Conservation (phyloP, 2,329 filamentous ascomycete species). For the Lasiodiplodia sp. region DNA sequence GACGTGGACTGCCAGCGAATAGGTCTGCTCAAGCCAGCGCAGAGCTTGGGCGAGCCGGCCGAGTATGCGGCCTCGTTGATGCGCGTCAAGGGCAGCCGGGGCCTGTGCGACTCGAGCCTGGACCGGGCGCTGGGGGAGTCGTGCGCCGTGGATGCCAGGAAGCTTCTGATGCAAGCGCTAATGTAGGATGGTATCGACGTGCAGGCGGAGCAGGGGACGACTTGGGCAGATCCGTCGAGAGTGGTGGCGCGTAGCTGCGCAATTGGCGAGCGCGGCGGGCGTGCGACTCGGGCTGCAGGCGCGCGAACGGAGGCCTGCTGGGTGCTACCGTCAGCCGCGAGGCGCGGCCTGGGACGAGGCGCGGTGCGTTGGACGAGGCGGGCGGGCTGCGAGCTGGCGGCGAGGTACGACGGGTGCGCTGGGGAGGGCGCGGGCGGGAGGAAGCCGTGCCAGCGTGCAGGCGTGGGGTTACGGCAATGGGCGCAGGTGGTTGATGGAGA, state of each 20-base stretch:
- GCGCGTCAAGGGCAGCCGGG: slow-evolving; percentile 31
- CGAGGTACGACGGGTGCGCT: slow-evolving; percentile 21
- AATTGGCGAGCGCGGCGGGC: slow-evolving; percentile 29
- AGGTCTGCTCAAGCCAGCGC: slow-evolving; percentile 31
- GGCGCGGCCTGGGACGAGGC: slow-evolving; percentile 24
- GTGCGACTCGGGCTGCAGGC: slow-evolving; percentile 30
- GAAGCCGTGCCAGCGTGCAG: slow-evolving; percentile 3
- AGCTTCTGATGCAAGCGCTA: slow-evolving; percentile 30
- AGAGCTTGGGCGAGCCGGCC: slow-evolving; percentile 35
- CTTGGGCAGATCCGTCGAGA: slow-evolving; percentile 24
- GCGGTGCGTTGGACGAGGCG: slow-evolving; percentile 7
- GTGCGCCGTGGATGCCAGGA: slow-evolving; percentile 28
- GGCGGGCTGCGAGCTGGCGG: slow-evolving; percentile 10
- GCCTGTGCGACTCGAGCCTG: slow-evolving; percentile 30
- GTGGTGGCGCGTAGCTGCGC: slow-evolving; percentile 28
- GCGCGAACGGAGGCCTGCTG: slow-evolving; percentile 20
- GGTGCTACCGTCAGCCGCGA: slow-evolving; percentile 30
- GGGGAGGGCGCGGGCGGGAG: neutral
- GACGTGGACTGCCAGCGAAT: slow-evolving; percentile 32
- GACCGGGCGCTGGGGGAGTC: slow-evolving; percentile 18
- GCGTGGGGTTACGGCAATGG: neutral
- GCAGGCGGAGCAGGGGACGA: slow-evolving; percentile 28
- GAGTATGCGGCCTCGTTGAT: slow-evolving; percentile 41
- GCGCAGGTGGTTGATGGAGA: slow-evolving; percentile 5
- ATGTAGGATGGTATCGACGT: slow-evolving; percentile 29